Evolutionary conservation across 495 filamentous ascomycete genomes (phyloP).

Genomic region (Trichoderma reesei): DNA sequence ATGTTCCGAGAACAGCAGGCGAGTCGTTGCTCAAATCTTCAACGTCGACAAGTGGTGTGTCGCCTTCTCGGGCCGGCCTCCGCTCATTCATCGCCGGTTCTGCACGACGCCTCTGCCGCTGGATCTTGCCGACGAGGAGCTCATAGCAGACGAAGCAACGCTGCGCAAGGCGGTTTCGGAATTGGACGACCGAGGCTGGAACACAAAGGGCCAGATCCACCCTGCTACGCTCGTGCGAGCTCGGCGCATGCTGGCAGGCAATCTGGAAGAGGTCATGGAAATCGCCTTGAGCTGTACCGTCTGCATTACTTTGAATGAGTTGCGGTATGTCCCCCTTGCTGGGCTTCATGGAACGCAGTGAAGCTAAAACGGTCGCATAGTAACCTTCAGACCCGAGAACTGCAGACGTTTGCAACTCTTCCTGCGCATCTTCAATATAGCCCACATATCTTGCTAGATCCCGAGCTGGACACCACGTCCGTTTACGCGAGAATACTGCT

Average conservation of each 20-base stretch:
- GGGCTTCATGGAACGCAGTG: neutral
- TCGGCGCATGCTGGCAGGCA: constrained; percentile 37
- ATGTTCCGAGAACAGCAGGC: constrained; percentile 18
- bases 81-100: constrained; percentile 45
- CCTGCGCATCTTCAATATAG: constrained; percentile 23
- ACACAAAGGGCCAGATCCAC: constrained; percentile 28
- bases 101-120: constrained; percentile 43
- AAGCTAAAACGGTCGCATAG: neutral
- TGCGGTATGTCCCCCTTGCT: constrained; percentile 27
- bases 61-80: constrained; percentile 31
- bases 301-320: constrained; percentile 33
- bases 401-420: constrained; percentile 12
- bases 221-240: constrained; percentile 38
- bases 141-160: neutral
- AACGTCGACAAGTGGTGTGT: constrained; percentile 23
- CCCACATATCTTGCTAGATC: constrained; percentile 23
- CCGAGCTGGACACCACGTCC: constrained; percentile 17
- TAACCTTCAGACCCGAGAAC: neutral
- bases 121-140: constrained; percentile 40
- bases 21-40: constrained; percentile 42
- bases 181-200: constrained; percentile 48
- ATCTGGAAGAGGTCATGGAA: constrained; percentile 50
- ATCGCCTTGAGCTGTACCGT: constrained; percentile 34
- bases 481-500: constrained; percentile 24
- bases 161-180: constrained; percentile 17